Base-by-base conservation (phyloP, 2,329 filamentous ascomycete species). In the Colletotrichum cordylinicola region DNA sequence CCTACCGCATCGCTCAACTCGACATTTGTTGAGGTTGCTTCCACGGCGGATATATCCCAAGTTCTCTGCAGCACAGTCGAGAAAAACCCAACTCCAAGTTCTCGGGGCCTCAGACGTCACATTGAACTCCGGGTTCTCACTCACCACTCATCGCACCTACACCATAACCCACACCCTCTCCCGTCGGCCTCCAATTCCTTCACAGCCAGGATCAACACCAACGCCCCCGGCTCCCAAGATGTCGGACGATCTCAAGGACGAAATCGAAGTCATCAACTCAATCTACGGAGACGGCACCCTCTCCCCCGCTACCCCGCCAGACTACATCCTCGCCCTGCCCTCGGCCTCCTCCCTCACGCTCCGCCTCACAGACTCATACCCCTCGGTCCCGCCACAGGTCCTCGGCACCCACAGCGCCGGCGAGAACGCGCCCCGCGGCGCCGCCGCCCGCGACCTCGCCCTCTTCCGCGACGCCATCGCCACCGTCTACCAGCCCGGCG, bases 331-430 rank as follows among this genome's bases (percentile, higher is more conserved):
- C 66, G 90, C 89, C 67, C 89, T 96, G 3, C 95, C 95, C 0
- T 89, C 91, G 77, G 83, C 85, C 61, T 89, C 86, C 31, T 94
- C 88, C 16, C 84, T 94, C 12, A 90, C 87, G 67, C 84, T 97
- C 55, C 90, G 90, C 27, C 98, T 98, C 79, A 92, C 95, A 1
- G 70, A 83, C 1, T 85, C 90, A 60, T 99, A 99, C 83, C 96
- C 97, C 0, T 90, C 92, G 75, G 90, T 89, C 2, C 92, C 94
- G 8, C 96, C 96, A 2, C 86, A 88, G 10, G 91, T 98, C 31
- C 85, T 96, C 29, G 94, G 95, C 60, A 96, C 94, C 18, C 94
- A 98, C 80, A 95, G 93, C 79, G 94, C 94, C 9, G 95, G 94
- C 60, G 88, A 90, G 16, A 87, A 91, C 78, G 90, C 92, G 24